Base-by-base conservation (phyloP, 768 basidiomycete species). In the Clavaria fumosa region DNA sequence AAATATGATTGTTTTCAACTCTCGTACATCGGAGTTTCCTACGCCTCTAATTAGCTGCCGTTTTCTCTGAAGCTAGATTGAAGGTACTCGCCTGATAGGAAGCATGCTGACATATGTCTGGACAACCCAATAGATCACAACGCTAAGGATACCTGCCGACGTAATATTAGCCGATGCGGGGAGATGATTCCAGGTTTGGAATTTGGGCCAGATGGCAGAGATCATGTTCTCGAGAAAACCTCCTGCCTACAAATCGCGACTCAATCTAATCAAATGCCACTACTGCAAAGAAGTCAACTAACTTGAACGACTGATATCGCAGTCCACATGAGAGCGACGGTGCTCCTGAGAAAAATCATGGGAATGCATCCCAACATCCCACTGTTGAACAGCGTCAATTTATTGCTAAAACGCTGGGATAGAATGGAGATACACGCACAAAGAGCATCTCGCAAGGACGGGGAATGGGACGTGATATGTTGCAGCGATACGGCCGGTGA, bases 191-290 rank as follows among this genome's bases (percentile, higher is more conserved):
- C 38, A 39, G 21, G 30, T 39, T 12, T 31, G 31, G 23, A 39
- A 39, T 24, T 39, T 39, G 38, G 38, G 38, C 30, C 30, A 33
- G 30, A 39, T 39, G 9, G 38, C 38, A 21, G 38, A 39, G 30
- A 39, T 39, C 38, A 39, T 39, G 31, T 39, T 39, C 38, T 39
- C 38, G 12, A 39, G 31, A 28, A 39, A 39, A 23, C 38, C 38
- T 20, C 38, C 38, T 21, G 38, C 38, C 38, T 39, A 21, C 14
- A 34, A 4, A 33, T n/a, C 9, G 31, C n/a, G 10, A 21, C 10
- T 39, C 20, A 27, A 2, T 27, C 15, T 15, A n/a, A n/a, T n/a
- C 26, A 4, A 15, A 5, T 12, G 19, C 20, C 7, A n/a, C 15
- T 14, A 17, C 7, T 12, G 18, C 7, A 22, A 20, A 4, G 22